Conservation (phyloP, 345 rosid genomes). For the Cardiospermum halicacabum region DNA sequence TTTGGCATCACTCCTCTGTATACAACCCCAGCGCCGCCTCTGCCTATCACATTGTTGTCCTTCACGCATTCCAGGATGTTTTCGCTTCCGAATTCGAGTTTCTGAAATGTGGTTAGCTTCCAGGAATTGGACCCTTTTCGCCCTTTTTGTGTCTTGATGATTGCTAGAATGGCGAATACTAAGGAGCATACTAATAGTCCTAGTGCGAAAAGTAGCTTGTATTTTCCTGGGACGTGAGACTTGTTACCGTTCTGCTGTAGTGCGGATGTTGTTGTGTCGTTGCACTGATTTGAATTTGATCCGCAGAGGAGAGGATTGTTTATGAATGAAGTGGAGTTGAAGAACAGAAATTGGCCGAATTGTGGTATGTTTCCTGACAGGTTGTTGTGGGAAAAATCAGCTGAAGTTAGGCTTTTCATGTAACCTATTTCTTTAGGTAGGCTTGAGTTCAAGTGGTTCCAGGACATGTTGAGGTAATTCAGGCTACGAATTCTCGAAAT, state of each 20-base stretch:
- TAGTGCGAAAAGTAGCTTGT: conserved; percentile 74
- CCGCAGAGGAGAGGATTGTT: conserved; percentile 92
- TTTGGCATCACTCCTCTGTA: conserved; percentile 82
- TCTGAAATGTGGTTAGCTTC: conserved; percentile 84
- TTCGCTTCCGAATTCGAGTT: conserved; percentile 61
- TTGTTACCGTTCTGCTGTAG: conserved; percentile 22
- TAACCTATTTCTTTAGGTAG: conserved; percentile 60
- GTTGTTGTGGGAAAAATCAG: conserved; percentile 84
- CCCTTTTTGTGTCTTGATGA: conserved; percentile 50
- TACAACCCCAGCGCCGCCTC: conserved; percentile 92
- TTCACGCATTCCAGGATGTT: conserved; percentile 86
- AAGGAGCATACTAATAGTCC: conserved; percentile 69
- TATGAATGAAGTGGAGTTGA: conserved; percentile 74
- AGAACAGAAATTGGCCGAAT: conserved; percentile 66
- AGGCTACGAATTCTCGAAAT: conserved; percentile 51
- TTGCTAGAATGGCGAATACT: conserved; percentile 55
- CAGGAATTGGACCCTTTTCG: conserved; percentile 47
- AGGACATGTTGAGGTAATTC: conserved; percentile 77
- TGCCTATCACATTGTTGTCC: conserved; percentile 78
- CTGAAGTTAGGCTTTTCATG: conserved; percentile 76
- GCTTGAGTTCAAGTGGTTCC: conserved; percentile 59
- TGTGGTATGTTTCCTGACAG: conserved; percentile 76
- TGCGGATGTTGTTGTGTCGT: conserved; percentile 30
- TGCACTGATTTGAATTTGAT: conserved; percentile 59
- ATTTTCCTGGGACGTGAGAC: conserved; percentile 38